phyloP scores from a whole-genome alignment of 805 yeast species.

The Cyberlindnera veronae region DNA sequence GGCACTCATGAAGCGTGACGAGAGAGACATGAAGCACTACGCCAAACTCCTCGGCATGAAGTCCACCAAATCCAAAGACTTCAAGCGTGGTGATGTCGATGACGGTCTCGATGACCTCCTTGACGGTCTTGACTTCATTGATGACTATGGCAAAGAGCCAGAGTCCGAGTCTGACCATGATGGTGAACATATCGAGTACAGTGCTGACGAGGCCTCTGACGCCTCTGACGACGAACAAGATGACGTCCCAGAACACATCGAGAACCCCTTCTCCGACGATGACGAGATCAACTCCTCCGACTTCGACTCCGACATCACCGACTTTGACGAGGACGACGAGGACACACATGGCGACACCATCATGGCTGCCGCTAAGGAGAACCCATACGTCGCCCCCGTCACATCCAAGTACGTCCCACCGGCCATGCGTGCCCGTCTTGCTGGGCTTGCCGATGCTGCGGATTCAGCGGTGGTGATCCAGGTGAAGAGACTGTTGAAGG shows the following conservation, averaged over 20 bases:
- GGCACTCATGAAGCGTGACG: slow-evolving; percentile 54
- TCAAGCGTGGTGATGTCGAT: slow-evolving; percentile 51
- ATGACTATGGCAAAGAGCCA: slow-evolving; percentile 31
- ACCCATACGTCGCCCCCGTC: slow-evolving; percentile 71
- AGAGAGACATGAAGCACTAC: slow-evolving; percentile 76
- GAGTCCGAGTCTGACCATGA: slow-evolving; percentile 21
- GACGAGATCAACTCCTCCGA: slow-evolving; percentile 41
- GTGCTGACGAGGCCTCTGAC: slow-evolving; percentile 16
- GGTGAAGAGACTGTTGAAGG: slow-evolving; percentile 65
- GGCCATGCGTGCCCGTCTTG: slow-evolving; percentile 58
- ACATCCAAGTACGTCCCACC: slow-evolving; percentile 76
- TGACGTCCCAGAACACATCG: slow-evolving; percentile 26
- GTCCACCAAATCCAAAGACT: slow-evolving; percentile 46
- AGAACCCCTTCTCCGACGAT: slow-evolving; percentile 36
- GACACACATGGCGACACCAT: slow-evolving; percentile 29
- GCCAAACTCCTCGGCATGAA: slow-evolving; percentile 77
- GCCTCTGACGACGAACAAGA: slow-evolving; percentile 27
- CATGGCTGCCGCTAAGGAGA: slow-evolving; percentile 46
- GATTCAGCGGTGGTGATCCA: slow-evolving; percentile 45
- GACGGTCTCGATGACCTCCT: slow-evolving; percentile 80
- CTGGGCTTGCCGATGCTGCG: slow-evolving; percentile 31
- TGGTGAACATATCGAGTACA: slow-evolving; percentile 24
- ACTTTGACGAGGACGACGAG: slow-evolving; percentile 31
- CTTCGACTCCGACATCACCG: slow-evolving; percentile 39
- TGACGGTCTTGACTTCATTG: slow-evolving; percentile 55